Conservation (phyloP, 129 eudicot genomes). For the Tagetes patula region DNA sequence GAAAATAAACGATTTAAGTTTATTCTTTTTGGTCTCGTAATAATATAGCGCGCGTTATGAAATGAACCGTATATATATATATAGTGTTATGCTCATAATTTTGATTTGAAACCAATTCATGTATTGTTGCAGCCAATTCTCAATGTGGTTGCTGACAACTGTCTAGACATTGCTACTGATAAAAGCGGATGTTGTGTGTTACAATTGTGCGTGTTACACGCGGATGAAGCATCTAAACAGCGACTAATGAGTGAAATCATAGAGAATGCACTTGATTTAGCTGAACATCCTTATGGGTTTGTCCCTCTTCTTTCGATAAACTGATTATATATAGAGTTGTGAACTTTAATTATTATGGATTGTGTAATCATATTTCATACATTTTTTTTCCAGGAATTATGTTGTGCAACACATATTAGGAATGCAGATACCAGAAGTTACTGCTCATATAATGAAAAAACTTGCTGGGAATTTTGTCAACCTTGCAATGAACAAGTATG, state of each 20-base stretch:
- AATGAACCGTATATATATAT: not conserved
- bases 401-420: constrained; percentile 69
- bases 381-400: constrained; percentile 54
- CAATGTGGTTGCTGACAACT: constrained; percentile 44
- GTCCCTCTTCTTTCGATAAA: not conserved
- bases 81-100: not conserved
- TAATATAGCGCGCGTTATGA: no score
- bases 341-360: not conserved
- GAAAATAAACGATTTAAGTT: no score
- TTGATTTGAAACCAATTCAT: constrained; percentile 1
- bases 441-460: constrained; percentile 30
- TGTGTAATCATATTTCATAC: not conserved
- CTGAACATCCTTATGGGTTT: constrained; percentile 58
- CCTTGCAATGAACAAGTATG: constrained; percentile 62
- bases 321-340: constrained; percentile 9
- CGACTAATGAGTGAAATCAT: constrained; percentile 37
- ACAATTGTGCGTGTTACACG: constrained; percentile 41
- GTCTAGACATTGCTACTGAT: constrained; percentile 49
- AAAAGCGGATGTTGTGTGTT: constrained; percentile 54
- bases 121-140: constrained; percentile 40
- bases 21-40: no score
- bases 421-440: constrained; percentile 29
- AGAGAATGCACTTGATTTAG: constrained; percentile 36
- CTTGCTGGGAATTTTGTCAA: constrained; percentile 47
- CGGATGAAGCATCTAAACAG: constrained; percentile 24